Percentiles rank a stretch among this genome's conserved stretches.
Evolutionary conservation across 1,284 basidiomycete species (phyloP).

Genomic region (Cutaneotrichosporon sp.): DNA sequence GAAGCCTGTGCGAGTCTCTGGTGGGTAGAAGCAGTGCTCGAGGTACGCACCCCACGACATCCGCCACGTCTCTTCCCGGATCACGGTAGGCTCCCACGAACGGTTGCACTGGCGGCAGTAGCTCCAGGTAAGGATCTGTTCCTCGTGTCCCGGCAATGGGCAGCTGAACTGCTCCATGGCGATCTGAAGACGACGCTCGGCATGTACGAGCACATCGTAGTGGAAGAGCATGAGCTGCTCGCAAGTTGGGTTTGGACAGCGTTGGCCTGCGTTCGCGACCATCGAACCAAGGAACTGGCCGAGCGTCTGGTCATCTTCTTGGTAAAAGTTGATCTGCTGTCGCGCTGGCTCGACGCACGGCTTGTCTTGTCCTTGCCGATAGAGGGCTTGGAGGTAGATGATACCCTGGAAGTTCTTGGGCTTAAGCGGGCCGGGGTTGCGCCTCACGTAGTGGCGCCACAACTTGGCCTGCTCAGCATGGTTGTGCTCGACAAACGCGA

Average conservation of each 20-base stretch:
- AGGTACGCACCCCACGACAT: conserved; percentile 50
- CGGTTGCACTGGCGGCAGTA: conserved; percentile 76
- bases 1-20: conserved; percentile 61
- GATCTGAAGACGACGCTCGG: conserved; percentile 74
- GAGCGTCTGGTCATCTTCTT: conserved; percentile 84
- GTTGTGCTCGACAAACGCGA: conserved; percentile 66
- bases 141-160: conserved; percentile 52
- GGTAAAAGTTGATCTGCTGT: conserved; percentile 80
- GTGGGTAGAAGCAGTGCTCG: conserved; percentile 62
- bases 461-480: conserved; percentile 78
- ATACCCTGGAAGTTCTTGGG: conserved; percentile 93
- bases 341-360: conserved; percentile 54
- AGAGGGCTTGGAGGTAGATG: conserved; percentile 44
- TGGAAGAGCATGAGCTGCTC: conserved; percentile 75
- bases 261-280: conserved; percentile 62
- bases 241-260: conserved; percentile 76
- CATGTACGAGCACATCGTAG: conserved; percentile 83
- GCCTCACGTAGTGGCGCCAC: conserved; percentile 86
- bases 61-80: conserved; percentile 84
- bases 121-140: conserved; percentile 87
- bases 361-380: conserved; percentile 48
- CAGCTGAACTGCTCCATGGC: conserved; percentile 69
- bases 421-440: conserved; percentile 74
- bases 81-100: conserved; percentile 79
- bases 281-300: conserved; percentile 81